Base-by-base conservation (phyloP, 805 yeast species). In the Pichia sporocuriosa region DNA sequence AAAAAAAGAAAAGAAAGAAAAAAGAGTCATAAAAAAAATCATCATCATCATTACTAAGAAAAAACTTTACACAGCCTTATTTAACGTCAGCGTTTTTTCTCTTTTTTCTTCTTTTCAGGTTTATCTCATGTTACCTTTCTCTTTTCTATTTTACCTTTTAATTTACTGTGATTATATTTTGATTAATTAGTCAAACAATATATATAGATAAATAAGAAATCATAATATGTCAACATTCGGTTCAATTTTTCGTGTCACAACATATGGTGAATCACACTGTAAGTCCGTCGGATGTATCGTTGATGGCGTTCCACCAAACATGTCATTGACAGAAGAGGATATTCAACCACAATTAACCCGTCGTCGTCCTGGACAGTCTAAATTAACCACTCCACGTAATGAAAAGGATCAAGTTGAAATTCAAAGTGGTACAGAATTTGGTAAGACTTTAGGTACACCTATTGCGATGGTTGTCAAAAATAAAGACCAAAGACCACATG, bases 261-360 rank as follows among this genome's bases (percentile, higher is more conserved):
- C 98, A 24, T 90, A 88, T 70, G 98, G 98, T 51, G 98, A 93
- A 63, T 87, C 96, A 8, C 98, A 93, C 69, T 93, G 98, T 69
- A 84, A 79, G 56, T 85, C 96, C 9, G 98, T 93, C 32, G 98
- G 98, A 25, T 93, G 97, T 67, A 93, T 93, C 47, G 96, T 93
- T 30, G 98, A 93, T 54, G 98, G 98, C 45, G 93, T 88, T 32
- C 98, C 98, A 24, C 97, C 98, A 23, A 96, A 96, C 25, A 72
- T 93, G 76, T 73, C 78, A 7, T 74, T 93, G 40, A 73, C 83
- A 15, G 97, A 86, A 63, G 78, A 68, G 5, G 97, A 93, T 58
- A 76, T 93, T 52, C 98, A 93, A 69, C 95, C 97, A 15, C 98
- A 93, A 70, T 68, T 93, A 54, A 81, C 95, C 19, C 79, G 98